Evolutionary conservation across 768 basidiomycete genomes (phyloP), one percentile per base, ranked within the genome.

Genomic region (Lactifluus volemus): DNA sequence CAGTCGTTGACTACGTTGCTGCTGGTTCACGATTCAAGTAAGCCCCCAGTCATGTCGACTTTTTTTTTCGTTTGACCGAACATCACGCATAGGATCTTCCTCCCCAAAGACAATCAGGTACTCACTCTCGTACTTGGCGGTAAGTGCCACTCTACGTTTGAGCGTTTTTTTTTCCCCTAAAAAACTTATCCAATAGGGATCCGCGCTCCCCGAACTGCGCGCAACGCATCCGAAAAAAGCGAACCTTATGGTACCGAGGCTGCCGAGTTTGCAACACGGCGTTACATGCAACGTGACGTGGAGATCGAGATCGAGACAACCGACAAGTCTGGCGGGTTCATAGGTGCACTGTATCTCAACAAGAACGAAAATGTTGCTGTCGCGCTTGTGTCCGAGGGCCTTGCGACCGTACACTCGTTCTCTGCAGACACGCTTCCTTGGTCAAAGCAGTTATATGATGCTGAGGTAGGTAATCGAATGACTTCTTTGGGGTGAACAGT

Each of bases 281-380:
- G 82, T 63, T 94, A 87, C 70, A 87, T 98, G 87, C 96, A 99
- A 72, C 84, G 96, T 32, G 96, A 99, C 68, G 85, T 92, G 6
- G 96, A 99, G 72, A 85, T 98, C 61, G 89, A 92, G 67, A 85
- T 98, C 49, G 92, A 96, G 60, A 81, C 81, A 15, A 83, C 87
- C 15, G 96, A 99, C 77, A 98, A 97, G 74, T 86, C 88, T 4
- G 96, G 96, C 42, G 97, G 97, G 3, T 98, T 96, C 73, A 95
- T 98, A 65, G 95, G 95, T 14, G 74, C 87, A 1, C 78, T 98
- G 57, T 95, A 87, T 72, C 58, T 89, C 66, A 88, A 89, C 73
- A 96, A 92, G 70, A 84, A 79, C 1, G 88, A 91, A 65, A 98
- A 97, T 72, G 88, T 80, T 44, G 97, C 94, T 1, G 77, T 94